Percentiles rank a stretch among this genome's conserved stretches.
Conservation (phyloP, 1,139 yeast genomes). For the Yamadazyma jaroonii region DNA sequence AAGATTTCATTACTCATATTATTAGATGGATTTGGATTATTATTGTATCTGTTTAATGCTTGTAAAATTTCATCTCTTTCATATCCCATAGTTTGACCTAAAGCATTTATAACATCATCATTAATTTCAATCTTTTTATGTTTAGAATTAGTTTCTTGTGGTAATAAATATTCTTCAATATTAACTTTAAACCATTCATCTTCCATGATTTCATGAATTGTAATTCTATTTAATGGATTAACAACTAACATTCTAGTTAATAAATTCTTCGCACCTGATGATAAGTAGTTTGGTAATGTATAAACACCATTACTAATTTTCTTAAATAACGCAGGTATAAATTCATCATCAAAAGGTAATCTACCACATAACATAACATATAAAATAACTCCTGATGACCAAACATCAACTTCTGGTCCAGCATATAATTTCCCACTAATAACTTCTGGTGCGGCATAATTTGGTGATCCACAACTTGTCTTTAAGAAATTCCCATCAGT, state of each 20-base stretch:
- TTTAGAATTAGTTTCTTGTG: conserved; percentile 54
- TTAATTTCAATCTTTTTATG: conserved; percentile 54
- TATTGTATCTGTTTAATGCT: conserved; percentile 52
- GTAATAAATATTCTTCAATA: conserved; percentile 78
- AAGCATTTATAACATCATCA: conserved; percentile 75
- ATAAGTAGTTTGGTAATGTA: conserved; percentile 84
- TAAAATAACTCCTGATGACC: conserved; percentile 97
- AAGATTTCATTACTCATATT: conserved; percentile 61
- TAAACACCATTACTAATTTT: conserved; percentile 95
- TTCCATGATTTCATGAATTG: conserved; percentile 90
- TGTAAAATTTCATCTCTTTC: conserved; percentile 82
- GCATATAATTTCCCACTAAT: conserved; percentile 95
- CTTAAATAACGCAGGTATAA: conserved; percentile 92
- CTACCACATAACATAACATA: conserved; percentile 97
- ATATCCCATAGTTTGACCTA: conserved; percentile 89
- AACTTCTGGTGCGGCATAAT: conserved; percentile 98
- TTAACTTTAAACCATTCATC: conserved; percentile 93
- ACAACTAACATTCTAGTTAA: conserved; percentile 94
- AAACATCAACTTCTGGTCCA: conserved; percentile 98
- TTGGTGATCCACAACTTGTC: conserved; percentile 96
- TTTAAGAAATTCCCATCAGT: conserved; percentile 96
- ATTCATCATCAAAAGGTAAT: conserved; percentile 96
- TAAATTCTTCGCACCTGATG: conserved; percentile 83
- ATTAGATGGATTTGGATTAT: conserved; percentile 8
- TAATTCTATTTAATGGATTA: conserved; percentile 91